Conservation (phyloP, 441 rosid species). For the Cnidoscolus chayamansa region DNA sequence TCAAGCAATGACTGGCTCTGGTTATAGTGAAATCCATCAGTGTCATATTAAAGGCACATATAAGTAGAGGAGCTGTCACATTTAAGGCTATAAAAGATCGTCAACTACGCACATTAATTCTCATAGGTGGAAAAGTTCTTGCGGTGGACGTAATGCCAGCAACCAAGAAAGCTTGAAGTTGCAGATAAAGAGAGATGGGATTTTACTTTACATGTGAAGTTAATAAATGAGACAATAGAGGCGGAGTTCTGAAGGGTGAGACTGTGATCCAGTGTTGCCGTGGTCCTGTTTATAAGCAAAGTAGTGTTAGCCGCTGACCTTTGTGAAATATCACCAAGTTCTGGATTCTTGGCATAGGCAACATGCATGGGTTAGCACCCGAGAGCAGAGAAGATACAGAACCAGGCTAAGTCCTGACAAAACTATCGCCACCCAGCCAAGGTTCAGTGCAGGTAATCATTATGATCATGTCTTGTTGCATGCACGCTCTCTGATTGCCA, state of each 20-base stretch:
- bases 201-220: slow-evolving; percentile 33
- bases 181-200: background rate
- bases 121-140: background rate
- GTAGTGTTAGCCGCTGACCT: slow-evolving; percentile 30
- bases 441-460: too few relatives aligned
- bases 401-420: too few relatives aligned
- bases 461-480: too few relatives aligned
- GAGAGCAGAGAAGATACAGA: too few relatives aligned
- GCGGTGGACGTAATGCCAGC: slow-evolving; percentile 15
- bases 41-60: too few relatives aligned
- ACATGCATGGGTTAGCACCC: background rate
- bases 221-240: slow-evolving; percentile 33
- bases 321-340: slow-evolving; percentile 4
- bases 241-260: too few relatives aligned
- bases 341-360: background rate
- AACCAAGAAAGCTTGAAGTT: background rate
- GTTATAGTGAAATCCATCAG: too few relatives aligned
- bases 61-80: slow-evolving; percentile 16
- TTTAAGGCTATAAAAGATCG: slow-evolving; percentile 14
- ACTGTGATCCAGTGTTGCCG: slow-evolving; percentile 8
- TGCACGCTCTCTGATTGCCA: too few relatives aligned
- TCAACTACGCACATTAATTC: slow-evolving; percentile 27
- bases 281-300: background rate
- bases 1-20: too few relatives aligned
- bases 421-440: too few relatives aligned